Percentiles rank a stretch among this genome's conserved stretches.
Conservation (phyloP, 2,329 filamentous ascomycete species). For the Colletotrichum sp. region DNA sequence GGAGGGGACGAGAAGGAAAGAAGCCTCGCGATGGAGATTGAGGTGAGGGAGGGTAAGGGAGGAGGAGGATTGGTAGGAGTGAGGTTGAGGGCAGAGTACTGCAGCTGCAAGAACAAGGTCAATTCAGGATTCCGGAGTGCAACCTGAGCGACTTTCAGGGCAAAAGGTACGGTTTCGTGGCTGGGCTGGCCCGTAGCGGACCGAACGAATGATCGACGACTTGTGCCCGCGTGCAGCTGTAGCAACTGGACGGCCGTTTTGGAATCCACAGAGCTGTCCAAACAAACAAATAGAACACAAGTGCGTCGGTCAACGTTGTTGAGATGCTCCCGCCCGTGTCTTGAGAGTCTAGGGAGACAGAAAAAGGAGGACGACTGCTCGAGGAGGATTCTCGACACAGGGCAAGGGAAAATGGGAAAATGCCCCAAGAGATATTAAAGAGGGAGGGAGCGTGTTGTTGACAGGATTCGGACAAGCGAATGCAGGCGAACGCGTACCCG, state of each 20-base stretch:
- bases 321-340: neutral
- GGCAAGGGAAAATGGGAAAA: neutral
- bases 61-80: neutral
- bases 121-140: neutral
- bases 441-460: conserved; percentile 5
- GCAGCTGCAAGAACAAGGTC: neutral
- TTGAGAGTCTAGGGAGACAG: neutral
- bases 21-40: neutral
- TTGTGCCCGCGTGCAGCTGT: conserved; percentile 20
- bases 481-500: neutral
- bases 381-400: neutral
- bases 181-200: neutral
- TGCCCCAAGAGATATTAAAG: neutral
- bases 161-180: conserved; percentile 5
- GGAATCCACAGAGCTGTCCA: neutral
- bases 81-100: neutral
- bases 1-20: neutral
- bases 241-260: conserved; percentile 8
- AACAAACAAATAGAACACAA: neutral
- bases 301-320: neutral
- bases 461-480: neutral
- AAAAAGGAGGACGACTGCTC: neutral
- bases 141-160: neutral
- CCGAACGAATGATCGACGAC: conserved; percentile 17
- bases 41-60: neutral